phyloP scores from a whole-genome alignment of 2,329 filamentous ascomycete genomes.

The Fonsecaea erecta region DNA sequence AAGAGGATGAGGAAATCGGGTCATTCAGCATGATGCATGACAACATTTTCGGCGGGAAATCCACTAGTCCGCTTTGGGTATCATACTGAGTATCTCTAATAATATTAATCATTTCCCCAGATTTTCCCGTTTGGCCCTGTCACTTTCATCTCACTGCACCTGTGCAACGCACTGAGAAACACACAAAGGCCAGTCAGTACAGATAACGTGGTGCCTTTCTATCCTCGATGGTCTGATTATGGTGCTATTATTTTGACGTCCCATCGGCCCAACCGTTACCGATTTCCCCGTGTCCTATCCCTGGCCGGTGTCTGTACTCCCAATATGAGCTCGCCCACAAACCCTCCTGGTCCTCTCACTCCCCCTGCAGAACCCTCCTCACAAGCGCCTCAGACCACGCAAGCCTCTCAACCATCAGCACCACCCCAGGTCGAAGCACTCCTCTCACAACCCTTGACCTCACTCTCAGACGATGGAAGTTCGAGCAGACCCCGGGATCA shows the following conservation, averaged over 20 bases:
- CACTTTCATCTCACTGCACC: not conserved
- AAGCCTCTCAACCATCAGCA: slow-evolving; percentile 27
- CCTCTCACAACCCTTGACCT: slow-evolving; percentile 49
- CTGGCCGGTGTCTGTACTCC: not conserved
- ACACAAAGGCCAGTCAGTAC: not conserved
- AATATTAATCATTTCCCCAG: no score
- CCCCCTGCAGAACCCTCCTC: slow-evolving; percentile 48
- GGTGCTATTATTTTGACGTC: not conserved
- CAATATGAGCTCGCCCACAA: slow-evolving; percentile 33
- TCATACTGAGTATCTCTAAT: not conserved
- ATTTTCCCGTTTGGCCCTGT: not conserved
- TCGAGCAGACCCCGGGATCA: slow-evolving; percentile 55
- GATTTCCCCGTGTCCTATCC: not conserved
- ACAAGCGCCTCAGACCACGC: slow-evolving; percentile 36
- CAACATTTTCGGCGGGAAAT: slow-evolving; percentile 2
- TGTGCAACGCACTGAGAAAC: not conserved
- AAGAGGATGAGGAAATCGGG: not conserved
- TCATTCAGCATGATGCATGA: slow-evolving; percentile 17
- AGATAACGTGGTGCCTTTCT: not conserved
- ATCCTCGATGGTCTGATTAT: not conserved
- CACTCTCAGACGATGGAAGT: slow-evolving; percentile 52
- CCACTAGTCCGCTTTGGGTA: not conserved
- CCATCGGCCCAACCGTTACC: not conserved
- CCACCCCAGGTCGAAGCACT: slow-evolving; percentile 36
- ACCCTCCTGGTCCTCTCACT: slow-evolving; percentile 44